These are phyloP conservation scores for Arctostaphylos glauca DNA, from an alignment of 148 eudicot genomes.

Conservation along the genomic window DNA sequence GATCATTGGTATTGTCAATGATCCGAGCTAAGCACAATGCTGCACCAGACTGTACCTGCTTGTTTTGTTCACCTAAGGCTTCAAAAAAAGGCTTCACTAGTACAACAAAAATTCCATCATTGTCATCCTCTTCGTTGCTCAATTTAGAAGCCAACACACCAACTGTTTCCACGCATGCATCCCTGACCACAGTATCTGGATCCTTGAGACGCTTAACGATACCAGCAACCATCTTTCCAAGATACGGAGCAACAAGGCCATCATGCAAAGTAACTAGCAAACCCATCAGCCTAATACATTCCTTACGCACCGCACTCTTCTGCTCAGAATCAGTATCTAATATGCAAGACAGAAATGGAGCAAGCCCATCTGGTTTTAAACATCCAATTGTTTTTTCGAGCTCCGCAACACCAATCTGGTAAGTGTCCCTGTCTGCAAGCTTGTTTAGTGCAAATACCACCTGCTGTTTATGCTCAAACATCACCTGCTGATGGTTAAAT, in stretches of 20 bases:
- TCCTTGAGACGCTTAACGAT: constrained; percentile 83
- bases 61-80: constrained; percentile 85
- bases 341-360: constrained; percentile 68
- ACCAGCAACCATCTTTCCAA: constrained; percentile 67
- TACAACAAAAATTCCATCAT: constrained; percentile 47
- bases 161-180: constrained; percentile 70
- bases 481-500: constrained; percentile 57
- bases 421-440: constrained; percentile 78
- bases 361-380: constrained; percentile 58
- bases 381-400: constrained; percentile 56
- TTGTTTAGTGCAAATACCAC: constrained; percentile 65
- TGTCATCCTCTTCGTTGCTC: constrained; percentile 33
- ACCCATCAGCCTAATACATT: constrained; percentile 72
- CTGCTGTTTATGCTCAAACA: constrained; percentile 67
- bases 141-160: constrained; percentile 68
- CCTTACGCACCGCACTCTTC: constrained; percentile 75
- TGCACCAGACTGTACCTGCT: constrained; percentile 72
- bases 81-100: constrained; percentile 84
- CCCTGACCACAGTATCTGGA: constrained; percentile 73
- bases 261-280: constrained; percentile 51
- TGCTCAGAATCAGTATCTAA: constrained; percentile 73
- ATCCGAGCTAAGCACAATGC: constrained; percentile 76
- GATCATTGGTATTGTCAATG: constrained; percentile 58
- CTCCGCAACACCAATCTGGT: constrained; percentile 73
- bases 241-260: constrained; percentile 45